These are phyloP conservation scores for Dioscorea cayenensis DNA, from an alignment of 116 monocot species.

Conservation along the genomic window DNA sequence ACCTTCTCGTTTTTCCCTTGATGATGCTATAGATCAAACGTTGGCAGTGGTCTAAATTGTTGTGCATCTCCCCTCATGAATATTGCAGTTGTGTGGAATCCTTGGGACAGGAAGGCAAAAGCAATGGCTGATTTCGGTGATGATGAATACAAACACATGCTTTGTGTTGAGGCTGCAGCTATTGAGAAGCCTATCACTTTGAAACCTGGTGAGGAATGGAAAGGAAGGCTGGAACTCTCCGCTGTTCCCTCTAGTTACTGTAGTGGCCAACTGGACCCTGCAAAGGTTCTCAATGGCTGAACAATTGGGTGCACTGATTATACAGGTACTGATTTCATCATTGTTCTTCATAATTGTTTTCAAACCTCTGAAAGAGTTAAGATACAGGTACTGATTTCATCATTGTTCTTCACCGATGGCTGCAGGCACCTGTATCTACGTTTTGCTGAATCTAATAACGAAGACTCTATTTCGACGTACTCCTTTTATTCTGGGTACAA, in stretches of 20 bases:
- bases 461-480: neutral
- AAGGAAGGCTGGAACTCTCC: constrained; percentile 43
- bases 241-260: constrained; percentile 51
- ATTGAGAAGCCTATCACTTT: constrained; percentile 42
- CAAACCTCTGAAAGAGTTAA: too few relatives aligned
- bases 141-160: constrained; percentile 57
- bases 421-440: too few relatives aligned
- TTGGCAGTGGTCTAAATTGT: too few relatives aligned
- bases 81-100: constrained; percentile 55
- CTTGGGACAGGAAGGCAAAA: constrained; percentile 65
- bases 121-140: constrained; percentile 44
- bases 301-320: neutral
- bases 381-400: too few relatives aligned
- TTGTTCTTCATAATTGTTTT: too few relatives aligned
- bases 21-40: neutral
- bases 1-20: neutral
- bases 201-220: constrained; percentile 67
- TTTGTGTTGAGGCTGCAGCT: constrained; percentile 46
- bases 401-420: too few relatives aligned
- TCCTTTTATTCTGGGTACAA: too few relatives aligned
- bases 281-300: constrained; percentile 34
- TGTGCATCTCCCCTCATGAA: neutral
- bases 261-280: constrained; percentile 50
- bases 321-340: neutral
- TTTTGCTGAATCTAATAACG: neutral